Conservation (phyloP, 2,329 filamentous ascomycete genomes). For the Metarhizium rileyi region DNA sequence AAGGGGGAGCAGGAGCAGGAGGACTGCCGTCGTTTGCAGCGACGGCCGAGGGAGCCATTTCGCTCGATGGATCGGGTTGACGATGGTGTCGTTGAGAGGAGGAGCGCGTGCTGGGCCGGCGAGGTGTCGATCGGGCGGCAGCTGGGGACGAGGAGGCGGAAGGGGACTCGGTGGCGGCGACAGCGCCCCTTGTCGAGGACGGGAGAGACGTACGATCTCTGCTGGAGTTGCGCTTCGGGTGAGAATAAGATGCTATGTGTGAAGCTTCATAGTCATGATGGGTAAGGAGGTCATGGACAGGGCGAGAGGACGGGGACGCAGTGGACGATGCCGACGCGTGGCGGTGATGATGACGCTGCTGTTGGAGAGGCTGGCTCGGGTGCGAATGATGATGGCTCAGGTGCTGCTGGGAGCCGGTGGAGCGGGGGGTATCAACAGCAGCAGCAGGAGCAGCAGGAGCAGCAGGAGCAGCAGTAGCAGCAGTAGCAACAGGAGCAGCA, state of each 20-base stretch:
- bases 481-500: too few relatives aligned
- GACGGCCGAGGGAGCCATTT: conserved; percentile 41
- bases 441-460: conserved; percentile 3
- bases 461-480: conserved; percentile 3
- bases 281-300: conserved; percentile 33
- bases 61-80: conserved; percentile 23
- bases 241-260: conserved; percentile 47
- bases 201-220: conserved; percentile 37
- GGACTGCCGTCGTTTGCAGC: conserved; percentile 41
- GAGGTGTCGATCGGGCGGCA: conserved; percentile 27
- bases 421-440: conserved; percentile 2
- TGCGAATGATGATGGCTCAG: conserved; percentile 26
- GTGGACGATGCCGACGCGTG: conserved; percentile 29
- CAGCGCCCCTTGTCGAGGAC: conserved; percentile 35
- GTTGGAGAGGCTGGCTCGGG: conserved; percentile 16
- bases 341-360: conserved; percentile 27
- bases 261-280: conserved; percentile 67
- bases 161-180: conserved; percentile 33
- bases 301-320: conserved; percentile 15
- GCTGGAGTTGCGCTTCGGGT: conserved; percentile 55
- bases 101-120: conserved; percentile 41
- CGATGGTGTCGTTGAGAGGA: conserved; percentile 22
- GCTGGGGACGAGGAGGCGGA: conserved; percentile 9
- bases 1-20: conserved; percentile 38
- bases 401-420: conserved; percentile 6